Base-by-base conservation (phyloP, 2,329 filamentous ascomycete genomes). In the Colletotrichum shisoi region DNA sequence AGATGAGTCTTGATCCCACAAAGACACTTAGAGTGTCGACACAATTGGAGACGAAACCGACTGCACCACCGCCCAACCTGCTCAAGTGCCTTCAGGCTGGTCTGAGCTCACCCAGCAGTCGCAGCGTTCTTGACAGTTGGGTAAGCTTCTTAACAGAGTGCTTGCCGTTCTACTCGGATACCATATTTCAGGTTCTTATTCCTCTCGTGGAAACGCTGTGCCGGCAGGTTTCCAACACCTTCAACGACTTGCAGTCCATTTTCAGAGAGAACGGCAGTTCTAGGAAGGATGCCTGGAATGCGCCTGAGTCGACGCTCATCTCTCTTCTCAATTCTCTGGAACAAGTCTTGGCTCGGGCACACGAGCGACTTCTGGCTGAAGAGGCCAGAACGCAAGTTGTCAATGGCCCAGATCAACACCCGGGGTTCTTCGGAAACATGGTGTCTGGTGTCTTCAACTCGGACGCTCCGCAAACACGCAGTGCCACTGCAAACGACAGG, bases 381-480 rank as follows among this genome's bases (percentile, higher is more conserved):
- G 93, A 96, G 77, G 86, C 88, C 46, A 87, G 86, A 69, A 84
- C 85, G 49, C 87, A 89, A 62, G 81, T 87, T 40, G 81, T 84
- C 49, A 97, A 96, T 79, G 90, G 88, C 67, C 92, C 93, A 24
- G 92, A 96, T 73, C 91, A 92, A 71, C 87, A 90, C 15, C 92
- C 94, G 74, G 90, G 93, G 5, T 94, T 97, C 75, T 96, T 98
- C 74, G 93, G 93, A 51, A 96, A 92, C 72, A 96, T 97, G 87
- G 92, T 96, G 1, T 95, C 93, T 0, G 93, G 93, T 1, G 92
- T 97, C 0, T 97, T 97, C 75, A 86, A 92, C 44, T 87, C 91
- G 0, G 93, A 97, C 67, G 83, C 87, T 0, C 88, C 86, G 2
- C 91, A 94, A 68, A 85, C 88, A n/a, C 89, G 93, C 56, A 93